Conservation (phyloP, 805 yeast genomes). For the Tetrapisispora pingtungensis region DNA sequence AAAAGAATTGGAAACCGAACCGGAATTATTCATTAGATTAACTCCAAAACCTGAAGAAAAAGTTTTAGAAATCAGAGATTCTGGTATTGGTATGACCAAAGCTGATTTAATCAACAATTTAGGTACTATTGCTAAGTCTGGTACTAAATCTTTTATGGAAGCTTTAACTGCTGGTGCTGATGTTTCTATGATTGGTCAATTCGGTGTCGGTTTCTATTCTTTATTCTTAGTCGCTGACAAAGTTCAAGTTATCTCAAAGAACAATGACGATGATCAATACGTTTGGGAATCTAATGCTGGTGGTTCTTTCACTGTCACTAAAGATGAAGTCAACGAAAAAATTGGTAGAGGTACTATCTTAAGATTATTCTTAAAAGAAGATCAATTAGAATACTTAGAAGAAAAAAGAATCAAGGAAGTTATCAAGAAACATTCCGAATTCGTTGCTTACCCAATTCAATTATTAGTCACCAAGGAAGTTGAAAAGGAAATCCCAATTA, state of each 20-base stretch:
- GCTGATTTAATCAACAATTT: conserved; percentile 97
- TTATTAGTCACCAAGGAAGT: conserved; percentile 96
- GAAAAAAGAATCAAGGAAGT: conserved; percentile 99
- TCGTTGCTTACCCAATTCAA: conserved; percentile 98
- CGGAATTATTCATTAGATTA: conserved; percentile 92
- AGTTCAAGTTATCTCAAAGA: conserved; percentile 96
- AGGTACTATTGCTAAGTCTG: conserved; percentile 99
- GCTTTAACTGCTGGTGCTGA: conserved; percentile 99
- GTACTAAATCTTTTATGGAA: conserved; percentile 99
- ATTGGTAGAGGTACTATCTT: conserved; percentile 91
- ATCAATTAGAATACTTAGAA: conserved; percentile 96
- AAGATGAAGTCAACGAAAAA: conserved; percentile 78
- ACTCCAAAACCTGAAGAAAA: conserved; percentile 94
- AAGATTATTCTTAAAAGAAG: conserved; percentile 96
- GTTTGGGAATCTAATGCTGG: conserved; percentile 99
- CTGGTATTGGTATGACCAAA: conserved; percentile 99
- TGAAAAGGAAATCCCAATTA: conserved; percentile 91
- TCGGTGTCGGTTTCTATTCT: conserved; percentile 99
- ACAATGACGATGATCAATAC: conserved; percentile 99
- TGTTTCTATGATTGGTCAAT: conserved; percentile 99
- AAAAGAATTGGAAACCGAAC: conserved; percentile 83
- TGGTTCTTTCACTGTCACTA: conserved; percentile 94
- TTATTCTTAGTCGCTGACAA: conserved; percentile 97
- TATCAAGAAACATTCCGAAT: conserved; percentile 98
- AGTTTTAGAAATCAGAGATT: conserved; percentile 93